Percentiles rank a stretch among this genome's conserved stretches.
These are phyloP conservation scores for Pugionium cornutum DNA, from an alignment of 345 rosid genomes.

Conservation along the genomic window DNA sequence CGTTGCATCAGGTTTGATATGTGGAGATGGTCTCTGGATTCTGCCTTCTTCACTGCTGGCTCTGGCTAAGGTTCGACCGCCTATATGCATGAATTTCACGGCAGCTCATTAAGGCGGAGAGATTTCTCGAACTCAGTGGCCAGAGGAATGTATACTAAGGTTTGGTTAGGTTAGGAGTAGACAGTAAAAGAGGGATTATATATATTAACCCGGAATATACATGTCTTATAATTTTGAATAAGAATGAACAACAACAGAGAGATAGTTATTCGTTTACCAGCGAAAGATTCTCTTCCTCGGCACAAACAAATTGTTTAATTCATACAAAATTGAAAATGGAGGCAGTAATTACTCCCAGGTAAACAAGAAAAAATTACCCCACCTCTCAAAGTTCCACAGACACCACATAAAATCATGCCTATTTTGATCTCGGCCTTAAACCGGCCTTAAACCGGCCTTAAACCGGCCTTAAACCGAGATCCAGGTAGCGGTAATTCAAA, in stretches of 20 bases:
- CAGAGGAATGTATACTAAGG: constrained; percentile 16
- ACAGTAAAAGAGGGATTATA: background rate
- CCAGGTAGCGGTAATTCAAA: background rate
- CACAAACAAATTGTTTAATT: constrained; percentile 12
- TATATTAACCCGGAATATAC: background rate
- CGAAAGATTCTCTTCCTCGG: constrained; percentile 35
- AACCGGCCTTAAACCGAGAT: background rate
- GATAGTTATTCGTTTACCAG: constrained; percentile 22
- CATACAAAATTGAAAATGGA: constrained; percentile 28
- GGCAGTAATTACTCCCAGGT: background rate
- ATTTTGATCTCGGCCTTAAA: constrained; percentile 2
- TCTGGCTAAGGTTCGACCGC: constrained; percentile 66
- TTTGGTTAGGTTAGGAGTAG: constrained; percentile 34
- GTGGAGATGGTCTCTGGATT: constrained; percentile 95
- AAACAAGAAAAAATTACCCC: no score
- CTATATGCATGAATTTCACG: constrained; percentile 76
- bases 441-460: no score
- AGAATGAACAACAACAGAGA: constrained; percentile 8
- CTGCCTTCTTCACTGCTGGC: constrained; percentile 82
- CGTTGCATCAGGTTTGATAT: constrained; percentile 87
- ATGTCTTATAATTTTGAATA: constrained; percentile 24
- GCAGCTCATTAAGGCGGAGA: constrained; percentile 32
- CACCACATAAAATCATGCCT: constrained; percentile 26
- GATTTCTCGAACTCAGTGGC: background rate
- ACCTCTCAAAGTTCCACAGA: constrained; percentile 9